A percentile compares a stretch with the other conserved stretches of the same genome.
Evolutionary conservation across 257 asterid genomes (phyloP).

Genomic region (Solanum megistacrolobum): DNA sequence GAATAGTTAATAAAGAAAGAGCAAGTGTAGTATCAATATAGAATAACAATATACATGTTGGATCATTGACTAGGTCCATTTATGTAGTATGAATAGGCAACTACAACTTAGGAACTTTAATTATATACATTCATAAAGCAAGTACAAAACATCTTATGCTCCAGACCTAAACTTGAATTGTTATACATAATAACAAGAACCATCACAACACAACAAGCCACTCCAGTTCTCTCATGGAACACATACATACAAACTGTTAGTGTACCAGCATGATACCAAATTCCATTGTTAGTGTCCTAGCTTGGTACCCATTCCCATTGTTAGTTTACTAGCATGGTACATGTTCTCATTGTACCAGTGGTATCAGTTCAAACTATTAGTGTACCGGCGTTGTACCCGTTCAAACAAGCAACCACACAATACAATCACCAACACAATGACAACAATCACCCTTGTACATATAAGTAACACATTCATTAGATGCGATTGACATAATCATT

Average conservation of each 20-base stretch:
- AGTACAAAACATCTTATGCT: too few species aligned
- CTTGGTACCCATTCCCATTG: too few species aligned
- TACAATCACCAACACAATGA: too few species aligned
- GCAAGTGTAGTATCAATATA: not conserved
- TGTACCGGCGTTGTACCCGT: too few species aligned
- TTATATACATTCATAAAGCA: not conserved
- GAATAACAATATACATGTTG: not conserved
- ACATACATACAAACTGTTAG: too few species aligned
- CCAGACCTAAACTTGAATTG: not conserved
- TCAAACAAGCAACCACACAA: too few species aligned
- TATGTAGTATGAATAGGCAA: not conserved
- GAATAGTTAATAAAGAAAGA: too few species aligned
- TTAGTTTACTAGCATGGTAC: too few species aligned
- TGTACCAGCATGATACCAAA: not conserved
- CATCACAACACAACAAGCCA: not conserved
- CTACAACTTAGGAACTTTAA: not conserved
- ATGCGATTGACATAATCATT: not conserved
- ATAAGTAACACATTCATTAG: not conserved
- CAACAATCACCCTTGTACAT: not conserved
- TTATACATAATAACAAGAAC: not conserved
- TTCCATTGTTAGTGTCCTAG: too few species aligned
- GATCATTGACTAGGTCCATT: not conserved
- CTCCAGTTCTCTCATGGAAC: too few species aligned
- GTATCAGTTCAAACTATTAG: too few species aligned
- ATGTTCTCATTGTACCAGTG: too few species aligned